phyloP scores from a whole-genome alignment of 768 basidiomycete genomes.

The Leccinum uliginosum region DNA sequence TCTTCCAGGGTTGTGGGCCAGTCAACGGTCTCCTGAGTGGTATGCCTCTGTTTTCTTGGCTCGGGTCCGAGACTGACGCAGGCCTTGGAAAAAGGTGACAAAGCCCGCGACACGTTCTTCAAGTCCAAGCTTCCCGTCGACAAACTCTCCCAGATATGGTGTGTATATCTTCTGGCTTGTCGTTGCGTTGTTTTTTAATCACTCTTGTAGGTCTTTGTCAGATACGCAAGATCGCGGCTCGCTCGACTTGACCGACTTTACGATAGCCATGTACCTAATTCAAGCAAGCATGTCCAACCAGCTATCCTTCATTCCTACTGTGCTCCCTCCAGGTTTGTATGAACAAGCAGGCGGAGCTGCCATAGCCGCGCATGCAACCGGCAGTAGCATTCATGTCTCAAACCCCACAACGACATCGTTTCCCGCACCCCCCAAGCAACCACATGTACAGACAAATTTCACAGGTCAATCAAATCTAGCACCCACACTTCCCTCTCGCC shows the following conservation, averaged over 20 bases:
- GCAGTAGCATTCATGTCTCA: constrained; percentile 53
- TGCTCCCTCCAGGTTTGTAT: constrained; percentile 79
- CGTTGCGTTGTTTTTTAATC: background rate
- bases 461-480: constrained; percentile 35
- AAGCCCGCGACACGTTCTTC: constrained; percentile 86
- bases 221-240: constrained; percentile 90
- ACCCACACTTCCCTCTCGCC: constrained; percentile 22
- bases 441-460: constrained; percentile 53
- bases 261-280: constrained; percentile 94
- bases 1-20: constrained; percentile 74
- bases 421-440: constrained; percentile 52
- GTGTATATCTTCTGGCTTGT: constrained; percentile 19
- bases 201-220: constrained; percentile 71
- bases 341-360: constrained; percentile 64
- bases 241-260: constrained; percentile 88
- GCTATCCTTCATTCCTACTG: constrained; percentile 63
- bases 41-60: constrained; percentile 29
- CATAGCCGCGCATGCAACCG: constrained; percentile 52
- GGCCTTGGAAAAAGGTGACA: constrained; percentile 54
- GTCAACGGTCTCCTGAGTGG: constrained; percentile 75
- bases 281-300: constrained; percentile 86
- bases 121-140: constrained; percentile 87
- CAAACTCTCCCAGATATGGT: constrained; percentile 92
- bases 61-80: background rate
- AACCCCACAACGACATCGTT: constrained; percentile 48